Base-by-base conservation (phyloP, 495 filamentous ascomycete genomes). In the Trichoderma orchidacearum region DNA sequence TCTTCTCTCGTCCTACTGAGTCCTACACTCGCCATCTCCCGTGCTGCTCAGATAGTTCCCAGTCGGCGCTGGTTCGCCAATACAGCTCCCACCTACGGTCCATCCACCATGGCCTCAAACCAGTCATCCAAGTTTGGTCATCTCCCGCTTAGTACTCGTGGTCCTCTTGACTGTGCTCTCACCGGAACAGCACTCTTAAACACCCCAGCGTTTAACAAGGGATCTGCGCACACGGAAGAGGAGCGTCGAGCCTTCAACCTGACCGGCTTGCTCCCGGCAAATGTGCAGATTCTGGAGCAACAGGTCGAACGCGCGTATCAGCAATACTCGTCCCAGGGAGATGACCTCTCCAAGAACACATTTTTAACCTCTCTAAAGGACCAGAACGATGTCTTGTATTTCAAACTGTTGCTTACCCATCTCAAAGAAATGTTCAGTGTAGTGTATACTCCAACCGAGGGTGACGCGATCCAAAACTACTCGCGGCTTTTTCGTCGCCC, bases 371-470 rank as follows among this genome's bases (percentile, higher is more conserved):
- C 86, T 59, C 76, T 95, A 77, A 89, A 88, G 64, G 80, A 86
- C 55, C 90, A 95, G 68, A 95, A 90, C 71, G 75, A 85, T 52
- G 86, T 90, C 6, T 67, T 92, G 8, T 91, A 83, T 61, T 92
- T 84, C 61, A 81, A 75, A 69, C 62, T 77, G 35, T 36, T 77
- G 18, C 67, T 74, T 56, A 71, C 75, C 31, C 68, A 77, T 32
- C 59, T 76, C 31, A 63, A 86, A 59, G 90, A 95, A 66, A 91
- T 95, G 86, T 89, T 95, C 62, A 79, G 83, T 38, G 70, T 95
- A 11, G 88, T 95, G 30, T 95, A 95, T 64, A 95, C 90, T 0
- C 90, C 90, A 0, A 95, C 90, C 0, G 90, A 95, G 67, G 89
- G 87, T 3, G 89, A 94, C n/a, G 90, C 90, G 1, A 95, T 95